Base-by-base conservation (phyloP, 495 filamentous ascomycete species). In the Annulohypoxylon nitens region DNA sequence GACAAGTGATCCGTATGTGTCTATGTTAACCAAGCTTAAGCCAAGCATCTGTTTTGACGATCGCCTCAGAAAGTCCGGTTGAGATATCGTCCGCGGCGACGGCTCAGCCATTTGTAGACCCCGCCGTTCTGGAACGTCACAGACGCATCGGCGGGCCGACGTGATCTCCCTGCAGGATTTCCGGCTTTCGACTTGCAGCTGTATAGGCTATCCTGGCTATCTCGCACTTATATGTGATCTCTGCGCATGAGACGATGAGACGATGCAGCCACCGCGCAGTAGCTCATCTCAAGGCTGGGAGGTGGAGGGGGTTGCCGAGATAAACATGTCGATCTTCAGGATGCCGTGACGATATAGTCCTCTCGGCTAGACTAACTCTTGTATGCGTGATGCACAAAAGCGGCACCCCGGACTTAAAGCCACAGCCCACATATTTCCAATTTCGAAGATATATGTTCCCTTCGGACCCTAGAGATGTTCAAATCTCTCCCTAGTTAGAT, bases 101-200 rank as follows among this genome's bases (percentile, higher is more conserved):
- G 37, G 77, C 80, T 34, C 79, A 83, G 57, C 81, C 82, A 11
- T 83, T 84, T 59, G 74, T 84, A 51, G 78, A 84, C 66, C 81
- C 81, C 7, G 75, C 78, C 0, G 75, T 79, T 61, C 57, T 84
- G 43, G 71, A 80, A 67, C 73, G 65, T 54, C 70, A 50, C 60
- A 69, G 64, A 33, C 64, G 64, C 67, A 64, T 26, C 30, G 58
- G 36, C 62, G 66, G 45, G 47, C 47, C 55, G 55, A 39, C 61
- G 16, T 74, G 41, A 69, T 45, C 33, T 11, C 16, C 53, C 12
- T 60, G 54, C 47, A 64, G 47, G 23, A 47, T n/a, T 33, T 39
- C 5, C 26, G 33, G 14, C 45, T 34, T 25, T 41, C 37, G 48
- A 61, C 30, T 41, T 45, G 53, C 53, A 54, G 30, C 54, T 48